These are phyloP conservation scores for Naganishia onofrii DNA, from an alignment of 768 basidiomycete genomes.

Conservation along the genomic window DNA sequence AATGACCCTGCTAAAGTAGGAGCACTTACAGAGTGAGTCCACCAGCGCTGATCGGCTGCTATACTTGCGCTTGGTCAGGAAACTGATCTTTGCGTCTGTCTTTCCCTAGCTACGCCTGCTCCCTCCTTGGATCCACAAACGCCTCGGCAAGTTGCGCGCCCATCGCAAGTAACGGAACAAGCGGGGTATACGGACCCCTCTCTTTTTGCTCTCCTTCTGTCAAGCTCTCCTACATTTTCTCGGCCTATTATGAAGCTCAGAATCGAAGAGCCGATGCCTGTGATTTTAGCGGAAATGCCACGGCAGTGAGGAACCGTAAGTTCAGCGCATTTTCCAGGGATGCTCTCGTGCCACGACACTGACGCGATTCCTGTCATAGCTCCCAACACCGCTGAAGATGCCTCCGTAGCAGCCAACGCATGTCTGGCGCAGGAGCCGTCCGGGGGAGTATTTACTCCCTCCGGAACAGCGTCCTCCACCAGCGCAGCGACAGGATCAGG, in stretches of 20 bases:
- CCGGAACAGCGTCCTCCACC: constrained; percentile 11
- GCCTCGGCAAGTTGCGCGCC: constrained; percentile 60
- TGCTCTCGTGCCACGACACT: background rate
- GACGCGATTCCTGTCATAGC: constrained; percentile 31
- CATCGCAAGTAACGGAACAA: constrained; percentile 69
- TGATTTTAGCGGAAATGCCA: constrained; percentile 80
- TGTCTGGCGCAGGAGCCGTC: constrained; percentile 45
- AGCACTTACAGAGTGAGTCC: constrained; percentile 48
- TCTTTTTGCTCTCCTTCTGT: constrained; percentile 77
- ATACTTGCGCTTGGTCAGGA: constrained; percentile 50
- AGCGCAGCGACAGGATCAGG: background rate
- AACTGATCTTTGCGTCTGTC: constrained; percentile 57
- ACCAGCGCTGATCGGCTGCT: background rate
- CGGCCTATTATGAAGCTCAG: constrained; percentile 67
- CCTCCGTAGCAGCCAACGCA: constrained; percentile 42
- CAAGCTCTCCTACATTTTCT: constrained; percentile 80
- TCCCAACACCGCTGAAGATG: constrained; percentile 49
- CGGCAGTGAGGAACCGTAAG: constrained; percentile 55
- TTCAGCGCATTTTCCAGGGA: background rate
- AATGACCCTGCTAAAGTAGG: constrained; percentile 52
- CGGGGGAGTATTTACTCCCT: constrained; percentile 37
- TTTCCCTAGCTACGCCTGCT: constrained; percentile 63
- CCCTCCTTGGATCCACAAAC: constrained; percentile 62
- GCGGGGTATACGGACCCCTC: constrained; percentile 72
- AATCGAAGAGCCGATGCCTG: constrained; percentile 65